Evolutionary conservation across 345 rosid genomes (phyloP).

Genomic region (Isatis tinctoria): DNA sequence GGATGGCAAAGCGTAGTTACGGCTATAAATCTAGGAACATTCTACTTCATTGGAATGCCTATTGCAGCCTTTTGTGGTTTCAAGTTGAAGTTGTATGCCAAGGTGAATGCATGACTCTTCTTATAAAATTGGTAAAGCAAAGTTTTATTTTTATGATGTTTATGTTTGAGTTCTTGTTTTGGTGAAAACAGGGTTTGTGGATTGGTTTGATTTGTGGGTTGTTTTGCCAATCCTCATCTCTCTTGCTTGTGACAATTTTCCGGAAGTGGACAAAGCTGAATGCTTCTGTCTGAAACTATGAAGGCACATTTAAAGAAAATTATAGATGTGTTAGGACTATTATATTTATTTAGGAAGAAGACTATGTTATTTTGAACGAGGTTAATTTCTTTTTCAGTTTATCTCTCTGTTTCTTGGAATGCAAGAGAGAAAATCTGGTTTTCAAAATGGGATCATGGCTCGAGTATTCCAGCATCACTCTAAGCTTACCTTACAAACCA

Average conservation of each 20-base stretch:
- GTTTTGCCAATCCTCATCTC: slow-evolving; percentile 40
- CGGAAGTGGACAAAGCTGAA: slow-evolving; percentile 47
- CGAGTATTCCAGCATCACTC: background rate
- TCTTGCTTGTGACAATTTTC: slow-evolving; percentile 38
- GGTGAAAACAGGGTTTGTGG: slow-evolving; percentile 61
- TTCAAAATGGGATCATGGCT: background rate
- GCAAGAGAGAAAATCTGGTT: background rate
- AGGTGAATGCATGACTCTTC: slow-evolving; percentile 31
- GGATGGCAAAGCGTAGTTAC: slow-evolving; percentile 71
- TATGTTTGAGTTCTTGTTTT: background rate
- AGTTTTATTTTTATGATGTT: background rate
- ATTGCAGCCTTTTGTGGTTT: slow-evolving; percentile 48
- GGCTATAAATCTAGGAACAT: slow-evolving; percentile 45
- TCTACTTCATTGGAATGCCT: slow-evolving; percentile 49
- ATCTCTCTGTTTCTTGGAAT: background rate
- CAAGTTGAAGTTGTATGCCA: slow-evolving; percentile 42
- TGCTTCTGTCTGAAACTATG: background rate
- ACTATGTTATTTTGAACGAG: background rate
- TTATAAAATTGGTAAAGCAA: background rate
- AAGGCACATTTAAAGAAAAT: background rate
- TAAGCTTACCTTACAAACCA: background rate
- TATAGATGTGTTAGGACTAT: background rate
- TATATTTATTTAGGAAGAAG: background rate
- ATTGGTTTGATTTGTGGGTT: slow-evolving; percentile 67
- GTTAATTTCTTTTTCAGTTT: background rate